phyloP scores from a whole-genome alignment of 129 eudicot species.

The Dittrichia graveolens region DNA sequence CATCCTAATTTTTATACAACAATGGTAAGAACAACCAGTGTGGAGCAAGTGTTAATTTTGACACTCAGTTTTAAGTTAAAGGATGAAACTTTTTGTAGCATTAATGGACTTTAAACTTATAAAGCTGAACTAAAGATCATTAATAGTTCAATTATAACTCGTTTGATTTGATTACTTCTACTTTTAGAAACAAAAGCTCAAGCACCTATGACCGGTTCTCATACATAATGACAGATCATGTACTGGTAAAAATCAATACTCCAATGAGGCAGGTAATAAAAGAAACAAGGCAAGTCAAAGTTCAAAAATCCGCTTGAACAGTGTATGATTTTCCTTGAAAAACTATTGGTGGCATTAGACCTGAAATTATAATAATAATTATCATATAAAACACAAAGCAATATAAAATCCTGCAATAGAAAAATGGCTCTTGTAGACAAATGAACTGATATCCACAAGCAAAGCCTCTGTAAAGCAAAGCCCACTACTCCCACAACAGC shows the following conservation, averaged over 20 bases:
- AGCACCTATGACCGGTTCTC: not conserved
- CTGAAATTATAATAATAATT: conserved; percentile 30
- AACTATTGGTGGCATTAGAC: conserved; percentile 32
- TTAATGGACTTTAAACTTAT: not conserved
- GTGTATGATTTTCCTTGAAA: conserved; percentile 23
- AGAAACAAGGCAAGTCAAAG: too few species aligned
- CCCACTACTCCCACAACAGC: conserved; percentile 70
- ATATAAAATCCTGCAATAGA: conserved; percentile 46
- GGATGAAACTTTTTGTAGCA: conserved; percentile 4
- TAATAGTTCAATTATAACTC: not conserved
- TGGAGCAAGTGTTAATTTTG: not conserved
- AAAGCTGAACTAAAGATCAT: not conserved
- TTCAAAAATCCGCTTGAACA: not conserved
- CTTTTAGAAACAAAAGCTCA: not conserved
- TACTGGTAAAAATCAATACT: not conserved
- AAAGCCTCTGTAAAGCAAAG: conserved; percentile 67
- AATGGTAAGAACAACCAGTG: conserved; percentile 7
- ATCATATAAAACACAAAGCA: conserved; percentile 24
- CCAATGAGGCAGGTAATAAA: conserved; percentile 12
- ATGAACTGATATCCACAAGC: conserved; percentile 61
- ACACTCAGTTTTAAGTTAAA: not conserved
- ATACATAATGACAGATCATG: not conserved
- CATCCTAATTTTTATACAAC: conserved; percentile 13
- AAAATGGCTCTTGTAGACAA: conserved; percentile 41
- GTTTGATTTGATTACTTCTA: conserved; percentile 1